phyloP scores from a whole-genome alignment of 2,329 filamentous ascomycete genomes.

The Zasmidium citrigriseum region DNA sequence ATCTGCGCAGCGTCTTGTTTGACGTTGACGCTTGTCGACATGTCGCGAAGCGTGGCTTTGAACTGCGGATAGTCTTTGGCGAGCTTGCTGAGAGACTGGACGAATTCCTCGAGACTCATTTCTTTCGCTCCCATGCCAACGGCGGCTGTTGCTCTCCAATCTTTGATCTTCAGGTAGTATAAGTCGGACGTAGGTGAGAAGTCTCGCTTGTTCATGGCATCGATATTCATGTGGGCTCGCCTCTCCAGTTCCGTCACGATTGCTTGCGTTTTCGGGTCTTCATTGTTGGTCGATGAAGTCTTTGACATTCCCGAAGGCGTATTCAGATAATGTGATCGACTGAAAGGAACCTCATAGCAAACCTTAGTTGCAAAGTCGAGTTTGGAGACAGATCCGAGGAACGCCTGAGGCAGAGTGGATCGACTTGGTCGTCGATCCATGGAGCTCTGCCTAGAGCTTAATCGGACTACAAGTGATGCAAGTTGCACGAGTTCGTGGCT shows the following conservation, averaged over 20 bases:
- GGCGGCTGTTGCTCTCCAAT: background rate
- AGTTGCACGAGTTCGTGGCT: too few species aligned
- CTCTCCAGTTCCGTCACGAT: background rate
- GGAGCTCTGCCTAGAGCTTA: too few species aligned
- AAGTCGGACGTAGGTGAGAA: background rate
- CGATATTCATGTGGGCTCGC: background rate
- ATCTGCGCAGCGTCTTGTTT: background rate
- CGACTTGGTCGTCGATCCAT: too few species aligned
- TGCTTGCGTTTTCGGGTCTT: background rate
- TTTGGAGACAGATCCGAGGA: too few species aligned
- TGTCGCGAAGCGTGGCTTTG: background rate
- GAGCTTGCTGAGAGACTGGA: background rate
- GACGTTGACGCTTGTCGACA: background rate
- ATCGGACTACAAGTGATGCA: too few species aligned
- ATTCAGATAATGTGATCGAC: too few species aligned
- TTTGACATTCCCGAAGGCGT: too few species aligned
- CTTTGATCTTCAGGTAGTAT: background rate
- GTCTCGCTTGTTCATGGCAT: background rate
- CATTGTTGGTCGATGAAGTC: background rate
- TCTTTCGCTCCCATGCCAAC: background rate
- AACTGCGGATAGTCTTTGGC: background rate
- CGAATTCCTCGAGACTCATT: background rate
- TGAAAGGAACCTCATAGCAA: too few species aligned
- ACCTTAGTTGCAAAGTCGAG: too few species aligned
- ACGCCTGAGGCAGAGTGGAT: too few species aligned